These are phyloP conservation scores for Diplosphaera chodatii DNA, from an alignment of 139 green algal genomes.

Conservation along the genomic window DNA sequence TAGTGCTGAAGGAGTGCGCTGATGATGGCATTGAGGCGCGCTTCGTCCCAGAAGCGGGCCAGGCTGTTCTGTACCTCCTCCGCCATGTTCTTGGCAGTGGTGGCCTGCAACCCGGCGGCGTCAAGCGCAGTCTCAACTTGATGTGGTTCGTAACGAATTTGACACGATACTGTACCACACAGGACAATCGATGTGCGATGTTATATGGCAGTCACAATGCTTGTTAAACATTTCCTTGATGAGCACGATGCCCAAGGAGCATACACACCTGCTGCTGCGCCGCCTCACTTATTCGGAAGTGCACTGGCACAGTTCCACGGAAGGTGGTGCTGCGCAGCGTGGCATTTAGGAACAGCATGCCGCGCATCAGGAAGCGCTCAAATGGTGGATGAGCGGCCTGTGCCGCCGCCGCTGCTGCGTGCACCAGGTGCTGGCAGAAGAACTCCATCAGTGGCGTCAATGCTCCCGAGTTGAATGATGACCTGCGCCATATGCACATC, in stretches of 20 bases:
- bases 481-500: too few relatives aligned
- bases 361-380: conserved; percentile 37
- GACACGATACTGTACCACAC: too few relatives aligned
- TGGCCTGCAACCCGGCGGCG: too few relatives aligned
- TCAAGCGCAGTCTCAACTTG: background rate
- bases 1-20: conserved; percentile 31
- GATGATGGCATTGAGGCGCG: conserved; percentile 28
- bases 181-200: too few relatives aligned
- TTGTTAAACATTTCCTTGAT: too few relatives aligned
- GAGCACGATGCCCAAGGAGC: too few relatives aligned
- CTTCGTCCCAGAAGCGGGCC: conserved; percentile 28
- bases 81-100: conserved; percentile 23
- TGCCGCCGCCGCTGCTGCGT: background rate
- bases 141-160: too few relatives aligned
- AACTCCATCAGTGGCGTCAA: conserved; percentile 60
- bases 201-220: too few relatives aligned
- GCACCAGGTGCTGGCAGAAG: conserved; percentile 41
- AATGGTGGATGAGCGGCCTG: conserved; percentile 10
- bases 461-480: conserved; percentile 48
- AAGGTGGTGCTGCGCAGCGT: conserved; percentile 41
- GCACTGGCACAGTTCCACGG: conserved; percentile 14
- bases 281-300: conserved; percentile 1
- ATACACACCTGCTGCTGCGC: background rate
- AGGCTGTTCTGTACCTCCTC: conserved; percentile 21
- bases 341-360: conserved; percentile 51